A percentile compares a stretch with the other conserved stretches of the same genome.
phyloP scores from a whole-genome alignment of 352 stramenopile genomes.

The Globisporangium okanoganense region DNA sequence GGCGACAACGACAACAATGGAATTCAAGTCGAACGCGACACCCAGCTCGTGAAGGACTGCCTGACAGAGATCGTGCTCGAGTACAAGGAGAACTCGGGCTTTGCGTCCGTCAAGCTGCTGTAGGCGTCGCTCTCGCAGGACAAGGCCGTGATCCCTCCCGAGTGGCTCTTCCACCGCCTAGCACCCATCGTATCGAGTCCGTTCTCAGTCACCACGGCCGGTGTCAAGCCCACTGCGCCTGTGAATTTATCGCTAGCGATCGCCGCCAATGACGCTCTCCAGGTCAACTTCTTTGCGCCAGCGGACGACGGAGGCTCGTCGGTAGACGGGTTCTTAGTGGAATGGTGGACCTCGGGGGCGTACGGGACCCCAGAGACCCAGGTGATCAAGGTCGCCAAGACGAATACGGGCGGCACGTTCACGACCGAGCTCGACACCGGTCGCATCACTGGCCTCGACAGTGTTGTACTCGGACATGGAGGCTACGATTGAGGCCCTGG shows the following conservation, averaged over 20 bases:
- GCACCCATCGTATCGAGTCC: conserved; percentile 55
- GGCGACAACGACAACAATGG: conserved; percentile 4
- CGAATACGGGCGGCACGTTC: conserved; percentile 81
- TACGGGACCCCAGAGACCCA: conserved; percentile 67
- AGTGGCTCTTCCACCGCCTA: conserved; percentile 84
- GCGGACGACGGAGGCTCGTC: conserved; percentile 81
- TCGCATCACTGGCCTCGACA: conserved; percentile 43
- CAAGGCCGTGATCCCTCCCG: conserved; percentile 76
- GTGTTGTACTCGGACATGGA: conserved; percentile 75
- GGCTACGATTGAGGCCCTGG: conserved; percentile 70
- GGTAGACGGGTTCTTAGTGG: conserved; percentile 85
- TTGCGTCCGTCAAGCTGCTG: conserved; percentile 76
- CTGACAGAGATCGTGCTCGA: conserved; percentile 89
- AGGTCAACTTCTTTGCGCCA: conserved; percentile 81
- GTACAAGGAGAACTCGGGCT: conserved; percentile 90
- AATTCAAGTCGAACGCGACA: conserved; percentile 35
- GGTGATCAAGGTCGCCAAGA: conserved; percentile 77
- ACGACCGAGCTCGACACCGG: conserved; percentile 53
- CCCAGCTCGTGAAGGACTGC: conserved; percentile 68
- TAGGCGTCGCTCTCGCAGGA: conserved; percentile 91
- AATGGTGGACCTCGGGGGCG: conserved; percentile 70
- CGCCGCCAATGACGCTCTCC: conserved; percentile 49
- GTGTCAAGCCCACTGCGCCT: conserved; percentile 53
- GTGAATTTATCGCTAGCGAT: conserved; percentile 40
- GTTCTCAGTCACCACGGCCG: conserved; percentile 51